Evolutionary conservation across 2,329 filamentous ascomycete species (phyloP), one percentile per base, ranked within the genome.

Genomic region (Trichoderma guizhouense): DNA sequence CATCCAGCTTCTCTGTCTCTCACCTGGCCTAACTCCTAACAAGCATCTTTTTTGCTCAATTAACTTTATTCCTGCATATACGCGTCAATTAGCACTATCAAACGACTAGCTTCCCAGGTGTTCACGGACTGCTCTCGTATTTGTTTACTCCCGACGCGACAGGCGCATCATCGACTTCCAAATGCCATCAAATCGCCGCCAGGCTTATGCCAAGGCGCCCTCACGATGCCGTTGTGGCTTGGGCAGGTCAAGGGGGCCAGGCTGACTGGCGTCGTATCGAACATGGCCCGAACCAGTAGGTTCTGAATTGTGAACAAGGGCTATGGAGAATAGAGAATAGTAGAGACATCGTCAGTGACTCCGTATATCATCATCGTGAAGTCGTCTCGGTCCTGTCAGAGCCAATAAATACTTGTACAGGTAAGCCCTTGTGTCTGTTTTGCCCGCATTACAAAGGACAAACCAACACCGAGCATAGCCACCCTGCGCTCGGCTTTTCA

Each of bases 141-240:
- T 68, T 68, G 43, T 53, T 55, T 53, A 53, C 63, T 67, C 11
- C 32, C 12, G 32, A n/a, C 34, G 47, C 64, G 51, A 28, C 53
- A 60, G 32, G 30, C 24, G 34, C 43, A 55, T 64, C 47, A 28
- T 34, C 32, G 51, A 28, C 47, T 26, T 26, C 30, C 14, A 28
- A 21, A 60, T 32, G 7, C 30, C 26, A 32, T 28, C 21, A 43
- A n/a, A 32, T 28, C 47, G 18, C 28, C 34, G 14, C 34, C 21
- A 69, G 57, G 66, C 66, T 69, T 69, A 60, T 61, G 65, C 65
- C 65, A 68, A 68, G 53, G n/a, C 65, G 30, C 34, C 30, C 55
- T 43, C 15, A 62, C 28, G 36, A 69, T 43, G 57, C 57, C 66
- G 66, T 26, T 69, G 66, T 69, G 66, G 66, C 66, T 69, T 69